Conservation (phyloP, 2,329 filamentous ascomycete genomes). For the Microthyrium microscopicum region DNA sequence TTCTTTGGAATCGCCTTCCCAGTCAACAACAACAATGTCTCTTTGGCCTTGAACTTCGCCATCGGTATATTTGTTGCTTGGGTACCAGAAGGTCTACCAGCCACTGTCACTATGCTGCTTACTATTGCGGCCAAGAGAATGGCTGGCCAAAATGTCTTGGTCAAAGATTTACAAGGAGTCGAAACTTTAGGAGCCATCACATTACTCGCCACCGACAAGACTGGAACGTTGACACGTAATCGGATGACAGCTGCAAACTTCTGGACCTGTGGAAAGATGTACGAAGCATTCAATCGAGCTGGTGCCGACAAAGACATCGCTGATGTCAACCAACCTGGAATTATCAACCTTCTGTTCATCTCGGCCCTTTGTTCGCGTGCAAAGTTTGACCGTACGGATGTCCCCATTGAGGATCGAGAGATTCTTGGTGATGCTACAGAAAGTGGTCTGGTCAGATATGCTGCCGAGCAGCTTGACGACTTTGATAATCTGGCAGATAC, state of each 20-base stretch:
- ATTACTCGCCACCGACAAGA: slow-evolving; percentile 25
- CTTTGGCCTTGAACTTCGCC: slow-evolving; percentile 24
- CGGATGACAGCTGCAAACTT: slow-evolving; percentile 23
- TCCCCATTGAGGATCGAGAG: slow-evolving; percentile 31
- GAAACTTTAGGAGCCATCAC: slow-evolving; percentile 25
- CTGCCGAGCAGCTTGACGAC: slow-evolving; percentile 18
- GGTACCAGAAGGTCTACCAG: slow-evolving; percentile 38
- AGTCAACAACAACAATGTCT: slow-evolving; percentile 26
- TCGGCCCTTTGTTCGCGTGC: slow-evolving; percentile 1
- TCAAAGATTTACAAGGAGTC: slow-evolving; percentile 21
- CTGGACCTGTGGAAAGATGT: slow-evolving; percentile 30
- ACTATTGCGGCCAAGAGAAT: slow-evolving; percentile 24
- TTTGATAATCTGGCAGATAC: slow-evolving; percentile 12
- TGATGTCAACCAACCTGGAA: slow-evolving; percentile 20
- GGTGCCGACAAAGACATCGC: slow-evolving; percentile 7
- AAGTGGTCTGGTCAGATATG: slow-evolving; percentile 57
- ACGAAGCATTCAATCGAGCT: slow-evolving; percentile 14
- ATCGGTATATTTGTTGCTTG: slow-evolving; percentile 32
- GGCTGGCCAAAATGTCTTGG: slow-evolving; percentile 24
- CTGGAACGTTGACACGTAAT: slow-evolving; percentile 23
- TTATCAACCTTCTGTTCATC: slow-evolving; percentile 20
- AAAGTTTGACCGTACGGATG: slow-evolving; percentile 2
- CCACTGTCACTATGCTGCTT: slow-evolving; percentile 45
- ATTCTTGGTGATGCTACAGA: slow-evolving; percentile 54
- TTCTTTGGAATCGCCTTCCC: slow-evolving; percentile 4